Evolutionary conservation across 805 yeast species (phyloP).

Genomic region (Yarrowia sp.): DNA sequence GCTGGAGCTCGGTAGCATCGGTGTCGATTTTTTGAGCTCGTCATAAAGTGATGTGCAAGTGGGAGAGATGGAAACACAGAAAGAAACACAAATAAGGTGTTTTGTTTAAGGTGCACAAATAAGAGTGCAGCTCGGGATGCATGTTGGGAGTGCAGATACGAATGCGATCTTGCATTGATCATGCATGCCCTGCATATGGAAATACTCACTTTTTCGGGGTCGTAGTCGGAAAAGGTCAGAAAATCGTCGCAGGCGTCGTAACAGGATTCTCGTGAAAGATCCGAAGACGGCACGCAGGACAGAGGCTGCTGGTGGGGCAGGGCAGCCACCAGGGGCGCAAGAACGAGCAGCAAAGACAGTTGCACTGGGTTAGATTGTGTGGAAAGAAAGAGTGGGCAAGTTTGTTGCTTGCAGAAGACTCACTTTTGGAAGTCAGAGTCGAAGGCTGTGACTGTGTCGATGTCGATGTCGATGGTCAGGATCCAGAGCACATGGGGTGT

Average conservation of each 20-base stretch:
- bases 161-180: too few species aligned
- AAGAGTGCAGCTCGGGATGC: background rate
- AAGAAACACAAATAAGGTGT: background rate
- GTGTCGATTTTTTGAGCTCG: too few species aligned
- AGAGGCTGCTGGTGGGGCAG: background rate
- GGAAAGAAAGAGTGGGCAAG: too few species aligned
- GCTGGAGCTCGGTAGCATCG: too few species aligned
- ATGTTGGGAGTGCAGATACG: background rate
- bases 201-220: slow-evolving; percentile 5
- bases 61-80: background rate
- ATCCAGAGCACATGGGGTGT: background rate
- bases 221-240: background rate
- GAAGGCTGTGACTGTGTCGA: background rate
- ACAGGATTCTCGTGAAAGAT: background rate
- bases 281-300: background rate
- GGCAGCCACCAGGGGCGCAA: background rate
- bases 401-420: background rate
- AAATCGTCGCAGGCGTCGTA: background rate
- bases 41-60: background rate
- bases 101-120: background rate
- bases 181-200: background rate
- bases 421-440: background rate
- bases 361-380: background rate
- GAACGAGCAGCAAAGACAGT: background rate
- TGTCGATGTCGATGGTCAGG: background rate